Evolutionary conservation across 192 early-diverging fungal species (phyloP), one percentile per base, ranked within the genome.

Genomic region (Paraglomus occultum): DNA sequence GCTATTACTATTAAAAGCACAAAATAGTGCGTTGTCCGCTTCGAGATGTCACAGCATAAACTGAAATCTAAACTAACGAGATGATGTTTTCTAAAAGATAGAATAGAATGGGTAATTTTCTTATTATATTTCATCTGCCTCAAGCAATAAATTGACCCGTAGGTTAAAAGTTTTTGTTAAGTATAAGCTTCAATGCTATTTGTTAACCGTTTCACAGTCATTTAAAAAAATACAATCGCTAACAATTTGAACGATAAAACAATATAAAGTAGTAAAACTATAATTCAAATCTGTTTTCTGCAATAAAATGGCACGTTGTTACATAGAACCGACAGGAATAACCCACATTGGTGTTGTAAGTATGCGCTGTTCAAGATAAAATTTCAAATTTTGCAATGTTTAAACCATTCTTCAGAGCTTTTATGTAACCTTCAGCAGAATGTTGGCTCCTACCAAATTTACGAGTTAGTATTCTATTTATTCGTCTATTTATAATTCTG

Each of bases 341-440:
- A 45, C 44, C 14, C 60, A n/a, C n/a, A 62, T 62, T 45, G 6
- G 43, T 18, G 60, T 3, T 20, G 46, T 2, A 45, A 62, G 46
- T 40, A 44, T 20, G 1, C 12, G 39, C 12, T 15, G 40, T 31
- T 62, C 46, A 39, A 62, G 15, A 62, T 62, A 62, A 0, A 5
- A 6, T 1, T 44, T 12, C 46, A n/a, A 40, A 15, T 42, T 62
- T 3, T 14, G 42, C 11, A 11, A 62, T 0, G 44, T 44, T 1
- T 44, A 62, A 45, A 14, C 43, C 17, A 45, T 23, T 45, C 46
- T 15, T 62, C 40, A 62, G 43, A 3, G 14, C 42, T 12, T 62
- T 62, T 40, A 62, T 45, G 46, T 62, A 62, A 62, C 44, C 60
- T 62, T 62, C 17, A 1, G 43, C 44, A 14, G 43, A 62, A 62